Evolutionary conservation across 148 eudicot species (phyloP).

Genomic region (Silene uniflora): DNA sequence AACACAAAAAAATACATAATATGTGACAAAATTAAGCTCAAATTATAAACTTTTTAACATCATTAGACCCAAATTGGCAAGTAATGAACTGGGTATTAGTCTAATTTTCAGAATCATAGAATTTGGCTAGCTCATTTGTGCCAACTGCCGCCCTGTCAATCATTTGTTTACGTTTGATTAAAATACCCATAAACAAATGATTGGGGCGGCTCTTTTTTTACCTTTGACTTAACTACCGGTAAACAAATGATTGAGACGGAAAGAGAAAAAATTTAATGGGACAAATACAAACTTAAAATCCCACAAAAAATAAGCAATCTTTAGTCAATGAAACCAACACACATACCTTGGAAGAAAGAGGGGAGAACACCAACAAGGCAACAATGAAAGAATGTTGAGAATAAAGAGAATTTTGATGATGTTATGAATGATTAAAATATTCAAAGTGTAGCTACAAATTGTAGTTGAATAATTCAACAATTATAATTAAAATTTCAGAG

Average conservation of each 20-base stretch:
- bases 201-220: too few relatives aligned
- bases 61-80: not conserved
- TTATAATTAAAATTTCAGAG: not conserved
- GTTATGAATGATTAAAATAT: not conserved
- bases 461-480: slow-evolving; percentile 7
- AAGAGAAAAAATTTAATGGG: too few relatives aligned
- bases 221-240: too few relatives aligned
- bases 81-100: not conserved
- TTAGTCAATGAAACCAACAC: not conserved
- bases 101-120: too few relatives aligned
- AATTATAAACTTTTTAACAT: not conserved
- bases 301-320: too few relatives aligned
- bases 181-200: too few relatives aligned
- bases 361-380: not conserved
- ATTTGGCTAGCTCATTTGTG: too few relatives aligned
- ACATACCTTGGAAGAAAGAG: not conserved
- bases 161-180: too few relatives aligned
- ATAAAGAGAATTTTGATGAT: not conserved
- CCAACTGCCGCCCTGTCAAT: too few relatives aligned
- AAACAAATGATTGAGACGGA: too few relatives aligned
- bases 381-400: not conserved
- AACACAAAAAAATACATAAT: not conserved
- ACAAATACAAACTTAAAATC: too few relatives aligned
- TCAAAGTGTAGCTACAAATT: not conserved
- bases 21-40: not conserved